Evolutionary conservation across 495 filamentous ascomycete species (phyloP), one percentile per base, ranked within the genome.

Genomic region (Aspergillus diversus): DNA sequence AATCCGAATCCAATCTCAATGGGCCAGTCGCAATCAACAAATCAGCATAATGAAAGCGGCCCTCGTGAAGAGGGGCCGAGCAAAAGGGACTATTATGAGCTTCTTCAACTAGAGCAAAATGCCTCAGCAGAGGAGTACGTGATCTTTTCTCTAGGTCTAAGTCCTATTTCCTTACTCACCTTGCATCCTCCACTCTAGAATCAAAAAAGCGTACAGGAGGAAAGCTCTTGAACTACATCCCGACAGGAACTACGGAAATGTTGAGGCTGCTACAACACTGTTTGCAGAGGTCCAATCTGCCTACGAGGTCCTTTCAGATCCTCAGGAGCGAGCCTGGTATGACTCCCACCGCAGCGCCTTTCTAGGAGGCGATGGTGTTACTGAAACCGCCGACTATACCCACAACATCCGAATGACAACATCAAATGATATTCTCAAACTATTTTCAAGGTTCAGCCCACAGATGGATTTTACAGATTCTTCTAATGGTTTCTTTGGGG

Each of bases 321-420:
- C 92, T 7, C 93, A 98, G 72, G 95, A 99, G 73, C 87, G 96
- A 51, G 89, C 93, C 8, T 98, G 95, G 95, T 99, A 99, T 74
- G 94, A 99, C 69, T 90, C 92, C 27, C 95, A 99, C 69, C 89
- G 92, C 55, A 89, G 92, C 64, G 88, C 87, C 13, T 92, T 98
- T 53, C 78, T 97, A 55, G 83, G 86, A 3, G 87, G 85, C 13
- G 81, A 85, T 55, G 71, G 71, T 31, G 63, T 37, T 17, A 32
- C 64, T 50, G 63, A 81, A 73, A 47, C 74, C 72, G 73, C 76
- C 35, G 75, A 81, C 47, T 90, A 85, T 66, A 86, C 87, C 33
- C 78, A 88, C 57, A 85, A 90, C 68, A 77, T 85, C 35, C 83
- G 82, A 7, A 75, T 94, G 64, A 96, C 92, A 12, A 93, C 89